phyloP scores from a whole-genome alignment of 306 rosid genomes.

The Pyrus bretschneideri region DNA sequence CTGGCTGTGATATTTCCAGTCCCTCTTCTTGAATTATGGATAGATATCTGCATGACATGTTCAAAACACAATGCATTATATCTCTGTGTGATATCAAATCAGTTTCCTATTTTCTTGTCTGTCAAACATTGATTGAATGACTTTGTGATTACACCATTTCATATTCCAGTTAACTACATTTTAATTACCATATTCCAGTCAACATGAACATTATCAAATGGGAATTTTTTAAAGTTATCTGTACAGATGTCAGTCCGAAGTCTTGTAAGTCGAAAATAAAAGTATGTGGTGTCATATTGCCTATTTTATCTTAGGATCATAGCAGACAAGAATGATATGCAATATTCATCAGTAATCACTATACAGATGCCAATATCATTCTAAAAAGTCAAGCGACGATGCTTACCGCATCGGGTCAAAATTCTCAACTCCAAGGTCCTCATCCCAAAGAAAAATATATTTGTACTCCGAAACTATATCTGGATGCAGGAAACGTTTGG shows the following conservation, averaged over 20 bases:
- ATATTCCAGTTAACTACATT: neutral
- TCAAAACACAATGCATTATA: neutral
- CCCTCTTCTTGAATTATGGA: constrained; percentile 74
- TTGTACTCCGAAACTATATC: constrained; percentile 70
- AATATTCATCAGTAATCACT: neutral
- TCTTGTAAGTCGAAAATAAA: neutral
- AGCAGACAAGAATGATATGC: neutral
- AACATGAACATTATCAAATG: no score
- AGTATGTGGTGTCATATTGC: neutral
- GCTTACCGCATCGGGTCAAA: constrained; percentile 63
- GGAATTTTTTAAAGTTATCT: neutral
- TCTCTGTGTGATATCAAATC: neutral
- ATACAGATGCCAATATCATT: neutral
- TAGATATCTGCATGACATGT: constrained; percentile 54
- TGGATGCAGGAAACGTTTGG: constrained; percentile 94
- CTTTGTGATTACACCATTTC: neutral
- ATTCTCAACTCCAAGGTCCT: constrained; percentile 84
- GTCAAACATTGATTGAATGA: neutral
- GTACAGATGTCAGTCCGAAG: neutral
- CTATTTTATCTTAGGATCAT: neutral
- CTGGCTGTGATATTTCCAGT: constrained; percentile 97
- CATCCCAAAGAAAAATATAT: constrained; percentile 94
- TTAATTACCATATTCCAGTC: neutral
- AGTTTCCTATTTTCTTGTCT: neutral
- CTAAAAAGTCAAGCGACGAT: neutral